Evolutionary conservation across 768 basidiomycete genomes (phyloP), one percentile per base, ranked within the genome.

Genomic region (Chiua virens): DNA sequence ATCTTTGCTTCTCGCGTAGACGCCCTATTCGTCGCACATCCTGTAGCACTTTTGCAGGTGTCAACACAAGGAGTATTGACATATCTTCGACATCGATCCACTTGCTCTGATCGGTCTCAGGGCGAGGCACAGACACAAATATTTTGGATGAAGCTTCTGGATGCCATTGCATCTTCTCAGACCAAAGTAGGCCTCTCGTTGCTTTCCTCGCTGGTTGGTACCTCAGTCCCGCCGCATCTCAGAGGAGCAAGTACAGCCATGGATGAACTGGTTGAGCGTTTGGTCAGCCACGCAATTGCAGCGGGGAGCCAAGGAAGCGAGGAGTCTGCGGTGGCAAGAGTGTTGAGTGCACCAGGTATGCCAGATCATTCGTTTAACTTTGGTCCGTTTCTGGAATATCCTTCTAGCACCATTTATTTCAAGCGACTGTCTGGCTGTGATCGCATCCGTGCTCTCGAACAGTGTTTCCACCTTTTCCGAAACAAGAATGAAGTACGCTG

Each of bases 31-130:
- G 47, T 57, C 4, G 48, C 65, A 14, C 66, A 81, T 48, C 65
- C 76, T 2, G 65, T 70, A 42, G 59, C 57, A 4, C 65, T 85
- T 17, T 57, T 84, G 47, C 61, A 51, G 5, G 53, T 66, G 2
- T 76, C 76, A 1, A 75, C 79, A 0, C 44, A 69, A 2, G 67
- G 85, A 1, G 64, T 86, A 5, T 65, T 80, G 3, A 68, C 75
- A 1, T 89, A 87, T 55, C 70, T 89, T 22, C 45, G n/a, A 22
- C 42, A 61, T 17, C 61, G 66, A 34, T 55, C 55, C 21, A 41
- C 18, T 30, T 57, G 44, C 5, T 38, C 54, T 18, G 52, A 53
- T 27, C 38, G 13, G 13, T 28, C 49, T 10, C 52, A 30, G 11
- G 59, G 59, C 11, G 34, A 53, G 27, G 11, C 39, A 9, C 55